Conservation (phyloP, 352 stramenopile genomes). For the Globisporangium apiculatum region DNA sequence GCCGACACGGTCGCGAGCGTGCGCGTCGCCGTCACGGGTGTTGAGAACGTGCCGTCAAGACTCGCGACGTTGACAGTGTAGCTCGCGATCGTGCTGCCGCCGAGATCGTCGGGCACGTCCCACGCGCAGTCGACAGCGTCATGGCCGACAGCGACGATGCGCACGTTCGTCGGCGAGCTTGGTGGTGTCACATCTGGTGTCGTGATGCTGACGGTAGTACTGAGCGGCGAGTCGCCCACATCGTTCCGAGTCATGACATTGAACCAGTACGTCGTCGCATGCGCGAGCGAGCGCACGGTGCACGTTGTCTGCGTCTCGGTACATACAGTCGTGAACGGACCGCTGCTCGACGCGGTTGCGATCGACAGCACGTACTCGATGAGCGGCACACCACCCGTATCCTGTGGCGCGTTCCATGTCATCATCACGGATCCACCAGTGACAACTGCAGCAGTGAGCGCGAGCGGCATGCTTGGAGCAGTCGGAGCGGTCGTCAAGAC, state of each 20-base stretch:
- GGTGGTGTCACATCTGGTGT: constrained; percentile 23
- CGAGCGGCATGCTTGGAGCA: constrained; percentile 19
- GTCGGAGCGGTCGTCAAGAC: constrained; percentile 27
- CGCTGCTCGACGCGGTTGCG: constrained; percentile 1
- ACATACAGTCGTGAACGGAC: constrained; percentile 19
- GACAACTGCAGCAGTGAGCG: constrained; percentile 6
- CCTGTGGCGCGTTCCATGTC: constrained; percentile 27
- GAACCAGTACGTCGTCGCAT: constrained; percentile 36
- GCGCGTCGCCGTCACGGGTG: not conserved
- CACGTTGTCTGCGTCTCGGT: constrained; percentile 17
- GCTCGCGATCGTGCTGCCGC: constrained; percentile 23
- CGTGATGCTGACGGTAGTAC: constrained; percentile 9
- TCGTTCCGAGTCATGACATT: constrained; percentile 29
- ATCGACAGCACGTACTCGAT: constrained; percentile 30
- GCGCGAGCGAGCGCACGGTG: constrained; percentile 18
- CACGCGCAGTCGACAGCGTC: constrained; percentile 26
- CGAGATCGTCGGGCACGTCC: constrained; percentile 24
- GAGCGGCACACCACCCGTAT: constrained; percentile 39
- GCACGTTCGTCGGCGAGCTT: constrained; percentile 21
- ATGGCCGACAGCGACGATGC: constrained; percentile 22
- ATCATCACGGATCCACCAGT: constrained; percentile 37
- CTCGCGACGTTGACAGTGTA: constrained; percentile 23
- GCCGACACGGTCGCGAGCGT: not conserved
- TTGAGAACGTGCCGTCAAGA: constrained; percentile 2
- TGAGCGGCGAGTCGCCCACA: constrained; percentile 24